A percentile compares a stretch with the other conserved stretches of the same genome.
These are phyloP conservation scores for Beauveria sp. DNA, from an alignment of 2,329 filamentous ascomycete species.

Conservation along the genomic window DNA sequence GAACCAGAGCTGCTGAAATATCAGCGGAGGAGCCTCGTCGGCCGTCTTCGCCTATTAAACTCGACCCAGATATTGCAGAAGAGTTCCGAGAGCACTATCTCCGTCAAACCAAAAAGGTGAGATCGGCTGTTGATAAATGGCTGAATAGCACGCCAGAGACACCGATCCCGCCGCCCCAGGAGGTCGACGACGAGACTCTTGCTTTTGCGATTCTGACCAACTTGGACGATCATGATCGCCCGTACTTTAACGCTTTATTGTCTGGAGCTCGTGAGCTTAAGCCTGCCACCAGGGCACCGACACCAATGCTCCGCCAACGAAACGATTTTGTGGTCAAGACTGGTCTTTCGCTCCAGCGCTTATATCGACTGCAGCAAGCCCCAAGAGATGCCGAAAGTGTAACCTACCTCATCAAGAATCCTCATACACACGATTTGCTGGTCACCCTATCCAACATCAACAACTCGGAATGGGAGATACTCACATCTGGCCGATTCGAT, in stretches of 20 bases:
- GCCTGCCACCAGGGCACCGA: slow-evolving; percentile 56
- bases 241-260: slow-evolving; percentile 75
- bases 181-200: slow-evolving; percentile 89
- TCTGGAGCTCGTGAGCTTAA: slow-evolving; percentile 51
- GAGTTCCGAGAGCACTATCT: slow-evolving; percentile 91
- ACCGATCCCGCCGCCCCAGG: slow-evolving; percentile 68
- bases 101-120: slow-evolving; percentile 85
- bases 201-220: slow-evolving; percentile 91
- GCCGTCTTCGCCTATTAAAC: slow-evolving; percentile 57
- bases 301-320: slow-evolving; percentile 56
- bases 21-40: slow-evolving; percentile 53
- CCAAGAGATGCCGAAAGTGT: slow-evolving; percentile 82
- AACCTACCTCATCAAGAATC: slow-evolving; percentile 78
- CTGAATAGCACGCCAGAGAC: slow-evolving; percentile 70
- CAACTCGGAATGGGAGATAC: slow-evolving; percentile 90
- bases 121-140: slow-evolving; percentile 86
- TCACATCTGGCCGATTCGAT: slow-evolving; percentile 88
- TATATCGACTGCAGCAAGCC: slow-evolving; percentile 66
- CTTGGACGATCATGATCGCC: slow-evolving; percentile 65
- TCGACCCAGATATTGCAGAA: slow-evolving; percentile 90
- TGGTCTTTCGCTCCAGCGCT: slow-evolving; percentile 69
- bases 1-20: slow-evolving; percentile 49
- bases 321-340: slow-evolving; percentile 69
- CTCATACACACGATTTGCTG: slow-evolving; percentile 74
- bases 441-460: slow-evolving; percentile 83